Base-by-base conservation (phyloP, 768 basidiomycete genomes). In the Mycena floridula region DNA sequence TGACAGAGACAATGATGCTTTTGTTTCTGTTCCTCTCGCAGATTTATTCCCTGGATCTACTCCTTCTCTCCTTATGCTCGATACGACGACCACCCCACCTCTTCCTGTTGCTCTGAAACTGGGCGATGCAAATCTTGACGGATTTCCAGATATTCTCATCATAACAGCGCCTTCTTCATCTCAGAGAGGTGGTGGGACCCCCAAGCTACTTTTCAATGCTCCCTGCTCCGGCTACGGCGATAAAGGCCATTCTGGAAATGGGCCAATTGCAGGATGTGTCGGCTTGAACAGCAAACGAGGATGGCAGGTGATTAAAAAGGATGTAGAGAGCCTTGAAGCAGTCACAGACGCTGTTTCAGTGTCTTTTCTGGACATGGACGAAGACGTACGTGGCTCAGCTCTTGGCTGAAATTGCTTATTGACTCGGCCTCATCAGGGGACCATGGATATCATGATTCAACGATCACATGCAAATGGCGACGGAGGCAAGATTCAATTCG, bases 121-220 rank as follows among this genome's bases (percentile, higher is more conserved):
- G 0, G 96, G 93, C 25, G 96, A 99, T 63, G 84, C 77, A 41
- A 87, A 97, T 60, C 71, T 95, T 16, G 94, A 98, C 58, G 96
- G 96, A 2, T 98, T 87, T 64, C 93, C 95, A 0, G 96, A 98
- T 54, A 55, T 97, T 7, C 65, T 96, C 6, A 54, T 80, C 7
- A 79, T 82, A 20, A 56, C 73, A 1, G 78, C 62, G 51, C 74
- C 12, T 75, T 74, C 5, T 55, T 62, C 18, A 65, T 72, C 32
- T 52, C 47, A 44, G 51, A 56, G 22, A 61, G 63, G 52, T 23
- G 66, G 68, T 42, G 73, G 69, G 16, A 76, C 72, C 5, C 85
- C 86, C 0, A 73, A 75, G 43, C 61, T 92, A 20, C 55, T 85
- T 4, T 72, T 76, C 50, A 89, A 84, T 4, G 72, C 77, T 7